These are phyloP conservation scores for Lactuca saligna DNA, from an alignment of 129 eudicot genomes.

Conservation along the genomic window DNA sequence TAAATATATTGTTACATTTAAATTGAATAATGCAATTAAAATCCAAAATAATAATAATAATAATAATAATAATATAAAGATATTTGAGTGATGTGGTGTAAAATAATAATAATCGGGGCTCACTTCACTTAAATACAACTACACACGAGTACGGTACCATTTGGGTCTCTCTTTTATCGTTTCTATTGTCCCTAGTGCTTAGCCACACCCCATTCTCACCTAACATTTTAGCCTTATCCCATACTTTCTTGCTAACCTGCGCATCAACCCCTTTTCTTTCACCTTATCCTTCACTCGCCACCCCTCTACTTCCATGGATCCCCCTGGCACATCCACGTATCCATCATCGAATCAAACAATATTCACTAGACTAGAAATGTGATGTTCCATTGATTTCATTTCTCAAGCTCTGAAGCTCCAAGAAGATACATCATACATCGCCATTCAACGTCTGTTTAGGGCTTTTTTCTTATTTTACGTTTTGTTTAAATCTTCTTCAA, in stretches of 20 bases:
- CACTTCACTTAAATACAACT: neutral
- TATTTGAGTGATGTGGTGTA: neutral
- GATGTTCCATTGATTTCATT: slow-evolving; percentile 16
- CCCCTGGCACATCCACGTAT: slow-evolving; percentile 8
- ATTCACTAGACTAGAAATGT: slow-evolving; percentile 21
- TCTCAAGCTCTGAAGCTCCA: neutral
- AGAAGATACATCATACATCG: neutral
- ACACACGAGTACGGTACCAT: slow-evolving; percentile 14
- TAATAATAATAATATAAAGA: too few species aligned
- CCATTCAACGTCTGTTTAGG: slow-evolving; percentile 5
- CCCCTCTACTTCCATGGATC: slow-evolving; percentile 29
- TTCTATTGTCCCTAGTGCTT: slow-evolving; percentile 33
- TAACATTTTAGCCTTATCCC: slow-evolving; percentile 33
- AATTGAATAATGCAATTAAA: too few species aligned
- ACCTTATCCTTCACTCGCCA: slow-evolving; percentile 38
- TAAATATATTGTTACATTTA: too few species aligned
- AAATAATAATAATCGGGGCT: neutral
- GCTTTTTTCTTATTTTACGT: slow-evolving; percentile 6
- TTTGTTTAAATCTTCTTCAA: slow-evolving; percentile 1
- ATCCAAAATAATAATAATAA: too few species aligned
- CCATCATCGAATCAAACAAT: neutral
- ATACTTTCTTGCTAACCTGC: slow-evolving; percentile 35
- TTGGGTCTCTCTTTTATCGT: slow-evolving; percentile 25
- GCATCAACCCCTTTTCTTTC: slow-evolving; percentile 18
- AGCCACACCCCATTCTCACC: slow-evolving; percentile 25